These are phyloP conservation scores for Trametes cubensis DNA, from an alignment of 768 basidiomycete species.

Conservation along the genomic window DNA sequence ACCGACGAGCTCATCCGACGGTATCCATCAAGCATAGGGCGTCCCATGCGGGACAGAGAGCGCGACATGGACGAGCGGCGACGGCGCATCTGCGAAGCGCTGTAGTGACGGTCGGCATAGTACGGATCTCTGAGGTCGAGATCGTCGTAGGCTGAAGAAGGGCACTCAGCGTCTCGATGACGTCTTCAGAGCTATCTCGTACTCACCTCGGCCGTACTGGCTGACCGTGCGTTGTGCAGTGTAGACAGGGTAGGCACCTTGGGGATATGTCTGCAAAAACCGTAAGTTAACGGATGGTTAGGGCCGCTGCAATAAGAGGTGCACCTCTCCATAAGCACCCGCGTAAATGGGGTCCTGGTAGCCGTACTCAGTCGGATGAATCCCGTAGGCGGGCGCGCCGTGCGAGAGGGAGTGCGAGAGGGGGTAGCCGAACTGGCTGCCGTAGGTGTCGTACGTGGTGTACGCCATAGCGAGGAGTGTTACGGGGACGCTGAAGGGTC, in stretches of 20 bases:
- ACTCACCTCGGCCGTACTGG: slow-evolving; percentile 27
- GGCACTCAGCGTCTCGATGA: slow-evolving; percentile 6
- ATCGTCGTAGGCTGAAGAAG: slow-evolving; percentile 56
- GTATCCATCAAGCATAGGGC: slow-evolving; percentile 41
- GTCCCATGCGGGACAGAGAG: slow-evolving; percentile 23
- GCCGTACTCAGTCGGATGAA: slow-evolving; percentile 26
- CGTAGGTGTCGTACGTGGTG: slow-evolving; percentile 44
- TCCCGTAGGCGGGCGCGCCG: slow-evolving; percentile 25
- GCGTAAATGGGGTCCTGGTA: slow-evolving; percentile 45
- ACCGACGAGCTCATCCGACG: slow-evolving; percentile 52
- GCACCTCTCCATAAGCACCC: slow-evolving; percentile 50
- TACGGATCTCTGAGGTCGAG: slow-evolving; percentile 51
- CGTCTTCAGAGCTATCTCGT: background rate
- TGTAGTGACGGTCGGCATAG: slow-evolving; percentile 38
- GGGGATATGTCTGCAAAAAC: slow-evolving; percentile 39
- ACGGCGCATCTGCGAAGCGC: slow-evolving; percentile 17
- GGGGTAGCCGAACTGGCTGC: slow-evolving; percentile 40
- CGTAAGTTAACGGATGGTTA: background rate
- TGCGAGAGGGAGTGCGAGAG: slow-evolving; percentile 30
- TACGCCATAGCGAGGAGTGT: slow-evolving; percentile 42
- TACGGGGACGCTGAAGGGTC: background rate
- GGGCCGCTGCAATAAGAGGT: slow-evolving; percentile 7
- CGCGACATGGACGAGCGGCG: slow-evolving; percentile 52
- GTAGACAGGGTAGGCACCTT: slow-evolving; percentile 49
- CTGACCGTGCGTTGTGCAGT: slow-evolving; percentile 29